Evolutionary conservation across 495 filamentous ascomycete species (phyloP), one percentile per base, ranked within the genome.

Genomic region (Penicillium goetzii): DNA sequence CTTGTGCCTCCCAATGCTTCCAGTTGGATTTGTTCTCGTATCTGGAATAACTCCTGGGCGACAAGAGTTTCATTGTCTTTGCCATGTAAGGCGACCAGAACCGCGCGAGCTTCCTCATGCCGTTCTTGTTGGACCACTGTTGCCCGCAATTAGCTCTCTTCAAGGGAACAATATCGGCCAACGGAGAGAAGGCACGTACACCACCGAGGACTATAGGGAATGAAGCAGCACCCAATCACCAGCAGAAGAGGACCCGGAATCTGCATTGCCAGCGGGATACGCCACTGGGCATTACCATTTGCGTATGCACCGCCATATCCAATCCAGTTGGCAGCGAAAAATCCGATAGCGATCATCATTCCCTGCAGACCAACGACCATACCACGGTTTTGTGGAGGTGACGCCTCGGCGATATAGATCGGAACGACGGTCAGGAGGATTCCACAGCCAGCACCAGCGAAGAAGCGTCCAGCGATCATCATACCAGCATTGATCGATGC

Each of bases 391-490:
- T 72, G 62, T 17, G 75, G 72, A 36, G 72, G 75, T 12, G 74
- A 70, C n/a, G 72, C 69, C 50, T 78, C 75, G 21, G 74, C 73
- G 56, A 75, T 76, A 61, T 76, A 78, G 28, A 83, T 54, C 43
- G 74, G 70, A 21, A 78, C 69, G 28, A 68, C 59, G 1, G 70
- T 64, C 26, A 68, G 56, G 28, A 74, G 58, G 26, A 74, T 68
- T 43, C 75, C 75, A 33, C 65, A 65, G 21, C 70, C 72, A 4
- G 70, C 50, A 8, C 75, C 75, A 11, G 74, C 71, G 28, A 78
- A 49, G 41, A 72, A 66, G 21, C 75, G 68, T 25, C 72, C 73
- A 40, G 67, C 73, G 53, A 77, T 73, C 64, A 77, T 70, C 68
- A 76, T 73, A 9, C 62, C 73, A 26, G 72, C 50, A 41, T 70